Conservation (phyloP, 2,329 filamentous ascomycete species). For the Elsinoe perseae region DNA sequence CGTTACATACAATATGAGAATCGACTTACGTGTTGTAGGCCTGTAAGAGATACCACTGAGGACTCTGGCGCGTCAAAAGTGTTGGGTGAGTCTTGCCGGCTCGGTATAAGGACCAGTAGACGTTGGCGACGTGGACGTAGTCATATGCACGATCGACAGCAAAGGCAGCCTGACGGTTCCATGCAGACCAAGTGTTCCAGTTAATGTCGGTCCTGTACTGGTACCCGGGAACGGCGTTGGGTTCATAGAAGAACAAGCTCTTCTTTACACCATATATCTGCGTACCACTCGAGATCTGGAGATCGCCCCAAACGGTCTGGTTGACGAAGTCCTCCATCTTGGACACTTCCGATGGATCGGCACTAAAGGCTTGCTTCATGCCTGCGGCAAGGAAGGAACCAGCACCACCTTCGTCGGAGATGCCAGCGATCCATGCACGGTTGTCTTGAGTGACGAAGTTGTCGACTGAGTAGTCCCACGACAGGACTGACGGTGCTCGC, state of each 20-base stretch:
- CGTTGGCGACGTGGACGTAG: constrained; percentile 50
- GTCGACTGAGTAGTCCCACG: constrained; percentile 41
- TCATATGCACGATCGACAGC: constrained; percentile 48
- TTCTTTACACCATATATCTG: constrained; percentile 45
- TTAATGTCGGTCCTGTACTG: constrained; percentile 38
- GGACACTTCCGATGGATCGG: constrained; percentile 42
- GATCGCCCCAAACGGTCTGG: constrained; percentile 42
- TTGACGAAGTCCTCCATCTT: constrained; percentile 50
- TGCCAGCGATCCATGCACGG: constrained; percentile 52
- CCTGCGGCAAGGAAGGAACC: constrained; percentile 49
- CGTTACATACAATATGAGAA: neutral
- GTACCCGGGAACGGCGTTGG: constrained; percentile 36
- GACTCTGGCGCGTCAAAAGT: constrained; percentile 36
- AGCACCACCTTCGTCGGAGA: constrained; percentile 53
- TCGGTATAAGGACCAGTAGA: constrained; percentile 53
- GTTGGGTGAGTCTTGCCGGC: constrained; percentile 44
- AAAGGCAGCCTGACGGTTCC: constrained; percentile 43
- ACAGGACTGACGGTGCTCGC: constrained; percentile 49
- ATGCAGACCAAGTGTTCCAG: constrained; percentile 47
- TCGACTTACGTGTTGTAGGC: constrained; percentile 45
- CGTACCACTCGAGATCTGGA: constrained; percentile 34
- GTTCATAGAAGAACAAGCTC: constrained; percentile 52
- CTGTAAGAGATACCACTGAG: constrained; percentile 50
- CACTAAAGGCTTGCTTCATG: constrained; percentile 49
- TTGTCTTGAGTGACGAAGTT: constrained; percentile 38